Evolutionary conservation across 108 stramenopile species (phyloP).

Genomic region (Nannochloropsis gaditana): DNA sequence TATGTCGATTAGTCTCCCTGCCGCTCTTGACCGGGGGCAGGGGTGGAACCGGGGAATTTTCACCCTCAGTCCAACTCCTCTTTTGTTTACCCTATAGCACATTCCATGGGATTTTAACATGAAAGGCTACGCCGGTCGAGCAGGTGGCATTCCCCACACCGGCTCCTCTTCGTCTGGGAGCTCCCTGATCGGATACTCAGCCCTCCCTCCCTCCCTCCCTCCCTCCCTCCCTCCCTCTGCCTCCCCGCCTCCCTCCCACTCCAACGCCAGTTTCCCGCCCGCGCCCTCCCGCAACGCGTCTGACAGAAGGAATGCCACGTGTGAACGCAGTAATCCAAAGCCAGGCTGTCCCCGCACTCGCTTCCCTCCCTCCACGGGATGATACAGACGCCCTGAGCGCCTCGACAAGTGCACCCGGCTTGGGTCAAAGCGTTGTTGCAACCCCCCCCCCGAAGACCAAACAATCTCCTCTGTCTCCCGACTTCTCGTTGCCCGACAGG

Average conservation of each 20-base stretch:
- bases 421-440: not conserved
- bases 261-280: not conserved
- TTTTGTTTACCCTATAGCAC: too few species aligned
- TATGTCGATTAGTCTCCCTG: too few species aligned
- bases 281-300: not conserved
- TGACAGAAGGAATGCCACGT: not conserved
- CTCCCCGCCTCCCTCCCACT: not conserved
- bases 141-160: not conserved
- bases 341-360: not conserved
- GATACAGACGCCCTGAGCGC: not conserved
- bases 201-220: not conserved
- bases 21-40: too few species aligned
- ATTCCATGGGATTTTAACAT: not conserved
- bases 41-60: too few species aligned
- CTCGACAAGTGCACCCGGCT: not conserved
- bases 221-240: not conserved
- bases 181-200: not conserved
- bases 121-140: not conserved
- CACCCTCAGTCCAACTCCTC: too few species aligned
- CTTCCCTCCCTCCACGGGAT: slow-evolving; percentile 7
- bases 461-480: not conserved
- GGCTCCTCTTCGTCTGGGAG: not conserved
- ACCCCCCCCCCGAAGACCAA: not conserved
- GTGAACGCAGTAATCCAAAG: not conserved
- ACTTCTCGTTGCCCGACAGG: not conserved